Percentiles rank a stretch among this genome's conserved stretches.
phyloP scores from a whole-genome alignment of 345 rosid genomes.

The Erodium maritimum region DNA sequence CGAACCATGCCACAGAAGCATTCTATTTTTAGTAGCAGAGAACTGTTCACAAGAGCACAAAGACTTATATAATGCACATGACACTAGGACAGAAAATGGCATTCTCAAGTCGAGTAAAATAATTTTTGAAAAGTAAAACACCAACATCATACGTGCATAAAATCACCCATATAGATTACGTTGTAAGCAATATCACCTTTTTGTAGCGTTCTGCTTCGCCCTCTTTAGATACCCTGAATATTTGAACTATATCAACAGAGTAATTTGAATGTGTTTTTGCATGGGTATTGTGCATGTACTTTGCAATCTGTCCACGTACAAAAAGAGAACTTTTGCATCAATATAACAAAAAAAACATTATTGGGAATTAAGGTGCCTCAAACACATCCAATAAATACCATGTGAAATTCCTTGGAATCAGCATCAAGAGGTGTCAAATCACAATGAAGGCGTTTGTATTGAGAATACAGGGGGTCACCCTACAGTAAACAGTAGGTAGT shows the following conservation, averaged over 20 bases:
- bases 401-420: conserved; percentile 49
- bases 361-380: not conserved
- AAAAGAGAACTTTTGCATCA: conserved; percentile 2
- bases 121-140: conserved; percentile 5
- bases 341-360: no score
- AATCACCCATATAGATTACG: not conserved
- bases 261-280: conserved; percentile 77
- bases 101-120: not conserved
- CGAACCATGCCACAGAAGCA: conserved; percentile 95
- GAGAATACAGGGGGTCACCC: conserved; percentile 70
- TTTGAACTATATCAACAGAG: conserved; percentile 52
- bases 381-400: conserved; percentile 27
- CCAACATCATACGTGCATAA: not conserved
- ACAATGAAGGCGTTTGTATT: conserved; percentile 61
- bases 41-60: conserved; percentile 33
- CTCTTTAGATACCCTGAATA: conserved; percentile 51
- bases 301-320: conserved; percentile 39
- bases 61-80: not conserved
- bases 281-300: conserved; percentile 69
- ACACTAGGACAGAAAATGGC: not conserved
- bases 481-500: conserved; percentile 2
- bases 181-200: conserved; percentile 29
- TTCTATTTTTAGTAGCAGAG: conserved; percentile 45
- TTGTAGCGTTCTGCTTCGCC: conserved; percentile 48
- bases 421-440: conserved; percentile 48